phyloP scores from a whole-genome alignment of 495 filamentous ascomycete genomes.

The Filosporella fistucella region DNA sequence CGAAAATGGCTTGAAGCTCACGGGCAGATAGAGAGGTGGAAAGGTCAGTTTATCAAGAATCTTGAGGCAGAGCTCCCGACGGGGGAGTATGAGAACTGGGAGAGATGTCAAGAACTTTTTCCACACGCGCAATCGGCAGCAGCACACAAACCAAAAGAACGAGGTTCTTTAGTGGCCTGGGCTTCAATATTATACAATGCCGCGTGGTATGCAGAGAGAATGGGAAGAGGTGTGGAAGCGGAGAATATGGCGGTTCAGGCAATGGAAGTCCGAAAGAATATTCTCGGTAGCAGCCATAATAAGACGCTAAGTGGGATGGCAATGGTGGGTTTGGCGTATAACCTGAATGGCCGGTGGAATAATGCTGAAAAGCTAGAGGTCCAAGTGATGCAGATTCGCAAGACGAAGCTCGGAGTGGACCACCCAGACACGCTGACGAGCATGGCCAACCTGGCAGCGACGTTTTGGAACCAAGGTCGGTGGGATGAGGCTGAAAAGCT shows the following conservation, averaged over 20 bases:
- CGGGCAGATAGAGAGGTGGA: background rate
- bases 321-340: constrained; percentile 20
- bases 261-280: constrained; percentile 18
- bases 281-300: constrained; percentile 22
- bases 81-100: constrained; percentile 27
- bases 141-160: constrained; percentile 11
- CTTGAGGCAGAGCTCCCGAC: background rate
- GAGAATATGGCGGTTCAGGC: constrained; percentile 17
- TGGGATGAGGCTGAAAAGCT: constrained; percentile 18
- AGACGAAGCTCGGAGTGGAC: background rate
- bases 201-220: constrained; percentile 23
- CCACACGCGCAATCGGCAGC: constrained; percentile 22
- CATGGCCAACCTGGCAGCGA: constrained; percentile 8
- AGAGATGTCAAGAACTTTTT: constrained; percentile 24
- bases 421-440: constrained; percentile 3
- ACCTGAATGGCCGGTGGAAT: background rate
- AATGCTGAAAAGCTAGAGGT: background rate
- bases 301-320: constrained; percentile 20
- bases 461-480: constrained; percentile 13
- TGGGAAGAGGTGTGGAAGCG: constrained; percentile 20
- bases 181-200: constrained; percentile 27
- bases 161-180: constrained; percentile 22
- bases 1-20: constrained; percentile 1
- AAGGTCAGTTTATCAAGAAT: background rate
- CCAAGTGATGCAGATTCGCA: background rate